Base-by-base conservation (phyloP, 345 rosid species). In the Litchi chinensis region DNA sequence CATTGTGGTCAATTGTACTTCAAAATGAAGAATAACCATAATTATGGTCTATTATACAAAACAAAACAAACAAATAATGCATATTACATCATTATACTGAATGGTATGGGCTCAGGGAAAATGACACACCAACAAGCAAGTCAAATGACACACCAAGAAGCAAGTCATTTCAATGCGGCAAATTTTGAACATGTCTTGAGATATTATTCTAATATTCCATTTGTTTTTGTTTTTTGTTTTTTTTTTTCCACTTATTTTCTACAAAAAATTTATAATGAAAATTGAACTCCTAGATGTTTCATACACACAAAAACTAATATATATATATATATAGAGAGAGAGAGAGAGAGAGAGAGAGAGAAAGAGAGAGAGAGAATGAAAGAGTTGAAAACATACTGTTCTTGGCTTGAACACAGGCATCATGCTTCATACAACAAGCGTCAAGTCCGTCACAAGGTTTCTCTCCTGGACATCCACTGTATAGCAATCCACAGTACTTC, bases 401-500 rank as follows among this genome's bases (percentile, higher is more conserved):
- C 71, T 90, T 91, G 72, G 92, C 80, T 82, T 89, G 94, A 41
- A 94, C 93, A 40, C 99, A 96, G 76, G 85, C 86, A 70, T 96
- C 99, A 68, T 94, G 99, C 74, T 90, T 91, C 99, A 96, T 96
- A 83, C 99, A 96, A 74, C 97, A 94, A 28, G 94, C 88, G 75
- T 96, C 99, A 28, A 96, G 99, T 26, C 92, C 97, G 73, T 96
- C 98, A 44, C 99, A 96, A 11, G 97, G 98, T 77, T 66, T 94
- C 79, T 93, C 97, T 18, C 98, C 98, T 1, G 97, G 94, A 81
- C 98, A 96, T 77, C 98, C 98, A 73, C 94, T 93, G 83, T 93
- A 96, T 8, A 94, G 46, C 5, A 94, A 84, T 65, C 99, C 98
- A 54, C 98, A 96, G 39, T 93, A 94, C 89, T 96, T 96, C 0